phyloP scores from a whole-genome alignment of 192 early-diverging fungal species.

The Coemansia reversa region DNA sequence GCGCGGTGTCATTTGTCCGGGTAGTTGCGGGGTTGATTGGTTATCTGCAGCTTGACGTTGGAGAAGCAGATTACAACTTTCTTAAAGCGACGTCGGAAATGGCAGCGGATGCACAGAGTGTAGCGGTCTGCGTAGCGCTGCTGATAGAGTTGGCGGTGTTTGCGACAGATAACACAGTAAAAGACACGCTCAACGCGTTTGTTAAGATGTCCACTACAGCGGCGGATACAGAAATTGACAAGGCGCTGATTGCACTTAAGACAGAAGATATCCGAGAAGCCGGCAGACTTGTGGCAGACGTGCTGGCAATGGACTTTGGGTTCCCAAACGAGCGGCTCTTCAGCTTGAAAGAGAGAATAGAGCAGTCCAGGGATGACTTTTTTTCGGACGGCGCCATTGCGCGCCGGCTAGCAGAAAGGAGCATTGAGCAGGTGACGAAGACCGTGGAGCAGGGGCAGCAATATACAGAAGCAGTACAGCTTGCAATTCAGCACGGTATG shows the following conservation, averaged over 20 bases:
- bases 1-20: slow-evolving; percentile 16
- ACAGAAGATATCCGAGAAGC: slow-evolving; percentile 28
- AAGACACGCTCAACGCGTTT: slow-evolving; percentile 15
- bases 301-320: slow-evolving; percentile 39
- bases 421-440: not conserved
- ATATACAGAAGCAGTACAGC: slow-evolving; percentile 26
- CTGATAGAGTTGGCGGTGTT: slow-evolving; percentile 36
- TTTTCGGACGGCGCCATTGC: slow-evolving; percentile 20
- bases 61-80: slow-evolving; percentile 17
- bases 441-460: not conserved
- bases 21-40: slow-evolving; percentile 31
- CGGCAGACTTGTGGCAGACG: slow-evolving; percentile 13
- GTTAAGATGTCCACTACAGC: slow-evolving; percentile 1
- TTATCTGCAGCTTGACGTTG: slow-evolving; percentile 29
- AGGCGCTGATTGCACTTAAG: slow-evolving; percentile 24
- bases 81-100: slow-evolving; percentile 14
- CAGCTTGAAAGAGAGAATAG: slow-evolving; percentile 26
- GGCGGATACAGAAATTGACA: slow-evolving; percentile 22
- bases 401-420: slow-evolving; percentile 16
- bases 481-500: slow-evolving; percentile 23
- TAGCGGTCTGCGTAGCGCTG: slow-evolving; percentile 24
- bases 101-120: not conserved
- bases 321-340: slow-evolving; percentile 49
- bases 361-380: slow-evolving; percentile 13
- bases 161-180: slow-evolving; percentile 9